Conservation (phyloP, 2,329 filamentous ascomycete species). For the Colletotrichum theobromicola region DNA sequence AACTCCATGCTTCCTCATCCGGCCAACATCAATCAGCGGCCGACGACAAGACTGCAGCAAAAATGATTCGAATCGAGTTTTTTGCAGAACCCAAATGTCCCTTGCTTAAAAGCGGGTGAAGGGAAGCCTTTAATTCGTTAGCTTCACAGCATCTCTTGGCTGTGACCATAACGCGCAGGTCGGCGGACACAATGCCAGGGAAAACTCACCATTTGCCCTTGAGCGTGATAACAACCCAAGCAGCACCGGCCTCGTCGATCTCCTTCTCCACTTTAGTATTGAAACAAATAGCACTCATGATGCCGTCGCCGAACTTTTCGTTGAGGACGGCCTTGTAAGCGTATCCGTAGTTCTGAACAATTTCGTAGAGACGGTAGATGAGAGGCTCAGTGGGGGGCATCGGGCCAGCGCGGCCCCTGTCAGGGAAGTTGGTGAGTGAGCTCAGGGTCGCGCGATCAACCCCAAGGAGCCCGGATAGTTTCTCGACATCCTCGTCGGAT, state of each 20-base stretch:
- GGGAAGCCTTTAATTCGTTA: conserved; percentile 33
- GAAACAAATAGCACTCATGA: conserved; percentile 96
- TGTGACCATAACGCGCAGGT: neutral
- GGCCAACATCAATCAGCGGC: neutral
- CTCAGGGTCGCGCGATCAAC: conserved; percentile 63
- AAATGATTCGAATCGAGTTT: neutral
- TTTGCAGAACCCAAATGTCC: neutral
- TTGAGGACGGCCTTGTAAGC: conserved; percentile 95
- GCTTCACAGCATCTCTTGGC: neutral
- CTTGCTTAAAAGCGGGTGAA: conserved; percentile 38
- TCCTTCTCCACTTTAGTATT: conserved; percentile 94
- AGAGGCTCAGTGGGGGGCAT: conserved; percentile 87
- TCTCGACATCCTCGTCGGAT: conserved; percentile 68
- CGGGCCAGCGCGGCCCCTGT: conserved; percentile 78
- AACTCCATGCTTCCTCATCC: neutral
- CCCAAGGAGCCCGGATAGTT: conserved; percentile 69
- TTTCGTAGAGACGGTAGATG: conserved; percentile 91
- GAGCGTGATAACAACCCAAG: conserved; percentile 86
- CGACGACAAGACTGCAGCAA: neutral
- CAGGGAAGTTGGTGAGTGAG: conserved; percentile 76
- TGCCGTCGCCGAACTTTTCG: conserved; percentile 93
- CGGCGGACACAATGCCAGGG: neutral
- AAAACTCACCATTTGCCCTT: conserved; percentile 76
- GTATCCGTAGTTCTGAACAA: conserved; percentile 96
- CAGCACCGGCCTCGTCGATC: conserved; percentile 78